A percentile compares a stretch with the other conserved stretches of the same genome.
Evolutionary conservation across 2,329 filamentous ascomycete species (phyloP).

Genomic region (Monosporascus sp.): DNA sequence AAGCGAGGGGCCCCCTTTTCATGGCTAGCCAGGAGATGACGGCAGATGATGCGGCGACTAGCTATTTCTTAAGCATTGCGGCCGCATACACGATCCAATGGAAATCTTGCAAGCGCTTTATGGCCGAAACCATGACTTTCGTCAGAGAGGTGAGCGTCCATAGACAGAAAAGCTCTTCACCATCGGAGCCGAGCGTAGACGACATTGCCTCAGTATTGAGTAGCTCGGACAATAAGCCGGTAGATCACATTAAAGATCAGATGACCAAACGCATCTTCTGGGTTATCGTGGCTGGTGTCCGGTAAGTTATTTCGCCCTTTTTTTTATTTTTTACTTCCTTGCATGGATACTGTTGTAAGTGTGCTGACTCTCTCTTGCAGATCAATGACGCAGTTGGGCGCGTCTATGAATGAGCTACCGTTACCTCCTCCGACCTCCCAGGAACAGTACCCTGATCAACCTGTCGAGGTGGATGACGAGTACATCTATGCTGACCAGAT

Average conservation of each 20-base stretch:
- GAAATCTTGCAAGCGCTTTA: slow-evolving; percentile 62
- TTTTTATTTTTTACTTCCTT: no score
- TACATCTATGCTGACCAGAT: slow-evolving; percentile 70
- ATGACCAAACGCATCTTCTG: slow-evolving; percentile 78
- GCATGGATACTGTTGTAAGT: no score
- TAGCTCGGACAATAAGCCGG: slow-evolving; percentile 36
- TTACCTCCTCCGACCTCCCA: slow-evolving; percentile 71
- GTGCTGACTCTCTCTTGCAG: slow-evolving; percentile 32
- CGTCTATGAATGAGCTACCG: slow-evolving; percentile 63
- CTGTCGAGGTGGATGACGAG: slow-evolving; percentile 77
- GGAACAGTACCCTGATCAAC: slow-evolving; percentile 72
- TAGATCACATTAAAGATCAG: slow-evolving; percentile 68
- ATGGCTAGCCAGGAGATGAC: slow-evolving; percentile 43
- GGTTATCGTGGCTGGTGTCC: slow-evolving; percentile 69
- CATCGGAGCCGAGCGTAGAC: slow-evolving; percentile 10
- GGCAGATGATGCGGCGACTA: slow-evolving; percentile 62
- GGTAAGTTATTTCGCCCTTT: slow-evolving; percentile 35
- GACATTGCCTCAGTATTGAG: slow-evolving; percentile 32
- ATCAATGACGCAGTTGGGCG: slow-evolving; percentile 72
- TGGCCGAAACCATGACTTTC: slow-evolving; percentile 66
- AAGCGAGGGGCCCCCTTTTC: slow-evolving; percentile 53
- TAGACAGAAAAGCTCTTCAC: slow-evolving; percentile 39
- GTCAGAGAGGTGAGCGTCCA: slow-evolving; percentile 62
- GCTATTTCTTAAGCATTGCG: slow-evolving; percentile 67
- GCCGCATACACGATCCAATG: slow-evolving; percentile 64